These are phyloP conservation scores for Nannizziopsis barbatae DNA, from an alignment of 2,329 filamentous ascomycete species.

Conservation along the genomic window DNA sequence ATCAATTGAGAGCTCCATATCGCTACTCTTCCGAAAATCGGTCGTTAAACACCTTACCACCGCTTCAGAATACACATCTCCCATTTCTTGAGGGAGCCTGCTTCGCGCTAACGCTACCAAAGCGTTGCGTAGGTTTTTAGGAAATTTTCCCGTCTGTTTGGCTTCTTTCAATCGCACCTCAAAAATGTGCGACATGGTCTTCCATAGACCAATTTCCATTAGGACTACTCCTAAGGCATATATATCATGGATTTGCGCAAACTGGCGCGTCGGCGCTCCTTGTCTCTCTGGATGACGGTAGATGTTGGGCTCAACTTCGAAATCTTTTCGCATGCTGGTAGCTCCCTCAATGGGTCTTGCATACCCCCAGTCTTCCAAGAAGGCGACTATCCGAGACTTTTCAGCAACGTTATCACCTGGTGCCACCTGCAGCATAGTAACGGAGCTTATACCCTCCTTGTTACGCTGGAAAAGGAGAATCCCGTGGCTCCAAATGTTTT, in stretches of 20 bases:
- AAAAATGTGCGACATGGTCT: slow-evolving; percentile 22
- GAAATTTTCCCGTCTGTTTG: slow-evolving; percentile 17
- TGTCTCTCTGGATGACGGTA: slow-evolving; percentile 27
- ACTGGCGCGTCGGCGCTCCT: slow-evolving; percentile 21
- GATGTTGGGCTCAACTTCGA: slow-evolving; percentile 21
- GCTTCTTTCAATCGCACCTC: slow-evolving; percentile 19
- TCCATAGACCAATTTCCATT: slow-evolving; percentile 30
- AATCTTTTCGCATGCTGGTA: slow-evolving; percentile 20
- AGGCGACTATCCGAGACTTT: slow-evolving; percentile 16
- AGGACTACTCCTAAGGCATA: slow-evolving; percentile 32
- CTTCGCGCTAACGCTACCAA: slow-evolving; percentile 17
- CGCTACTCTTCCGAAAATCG: slow-evolving; percentile 18
- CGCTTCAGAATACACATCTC: slow-evolving; percentile 18
- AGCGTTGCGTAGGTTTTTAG: slow-evolving; percentile 18
- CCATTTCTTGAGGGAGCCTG: slow-evolving; percentile 21
- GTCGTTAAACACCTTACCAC: slow-evolving; percentile 19
- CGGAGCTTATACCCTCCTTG: slow-evolving; percentile 7
- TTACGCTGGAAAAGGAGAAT: slow-evolving; percentile 19
- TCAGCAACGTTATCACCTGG: background rate
- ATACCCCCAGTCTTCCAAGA: slow-evolving; percentile 22
- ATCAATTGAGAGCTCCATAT: slow-evolving; percentile 19
- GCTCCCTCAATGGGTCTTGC: slow-evolving; percentile 19
- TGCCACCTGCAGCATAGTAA: background rate
- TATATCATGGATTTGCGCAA: slow-evolving; percentile 27
- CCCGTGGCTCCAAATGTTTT: slow-evolving; percentile 24